Percentiles rank a stretch among this genome's conserved stretches.
phyloP scores from a whole-genome alignment of 2,329 filamentous ascomycete species.

The Fusarium robinianum region DNA sequence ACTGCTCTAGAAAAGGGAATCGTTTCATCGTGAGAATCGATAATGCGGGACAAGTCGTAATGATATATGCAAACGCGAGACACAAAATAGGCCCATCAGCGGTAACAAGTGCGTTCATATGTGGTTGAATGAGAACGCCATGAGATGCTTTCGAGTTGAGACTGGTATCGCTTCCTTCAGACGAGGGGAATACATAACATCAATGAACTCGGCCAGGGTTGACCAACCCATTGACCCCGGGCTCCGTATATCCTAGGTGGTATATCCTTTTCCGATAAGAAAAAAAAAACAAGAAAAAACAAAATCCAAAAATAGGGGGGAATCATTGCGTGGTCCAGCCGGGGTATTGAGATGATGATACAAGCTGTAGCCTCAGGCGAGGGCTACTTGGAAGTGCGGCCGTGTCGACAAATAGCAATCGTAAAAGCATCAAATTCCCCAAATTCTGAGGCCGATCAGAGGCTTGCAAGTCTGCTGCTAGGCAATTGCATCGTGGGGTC shows the following conservation, averaged over 20 bases:
- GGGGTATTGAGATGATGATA: slow-evolving; percentile 34
- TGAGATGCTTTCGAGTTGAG: slow-evolving; percentile 21
- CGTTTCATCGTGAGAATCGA: no score
- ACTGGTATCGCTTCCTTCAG: slow-evolving; percentile 19
- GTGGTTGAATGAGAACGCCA: slow-evolving; percentile 17
- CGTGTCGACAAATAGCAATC: slow-evolving; percentile 12
- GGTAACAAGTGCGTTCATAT: slow-evolving; percentile 1
- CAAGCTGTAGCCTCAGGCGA: slow-evolving; percentile 25
- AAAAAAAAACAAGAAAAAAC: slow-evolving; percentile 24
- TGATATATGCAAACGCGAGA: no score
- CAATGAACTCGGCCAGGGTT: slow-evolving; percentile 7
- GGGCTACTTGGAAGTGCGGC: slow-evolving; percentile 16
- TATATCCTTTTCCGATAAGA: slow-evolving; percentile 34
- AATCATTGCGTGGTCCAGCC: slow-evolving; percentile 32
- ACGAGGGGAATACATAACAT: slow-evolving; percentile 13
- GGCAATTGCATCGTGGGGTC: slow-evolving; percentile 64
- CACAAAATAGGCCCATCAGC: slow-evolving; percentile 7
- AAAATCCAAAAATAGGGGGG: slow-evolving; percentile 26
- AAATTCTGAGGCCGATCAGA: slow-evolving; percentile 45
- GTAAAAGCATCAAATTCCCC: slow-evolving; percentile 20
- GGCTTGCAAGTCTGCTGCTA: slow-evolving; percentile 59
- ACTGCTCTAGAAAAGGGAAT: no score
- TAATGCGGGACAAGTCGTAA: no score
- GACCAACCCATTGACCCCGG: slow-evolving; percentile 16
- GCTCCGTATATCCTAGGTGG: slow-evolving; percentile 39